Conservation (phyloP, 1,284 basidiomycete genomes). For the Malassezia caprae region DNA sequence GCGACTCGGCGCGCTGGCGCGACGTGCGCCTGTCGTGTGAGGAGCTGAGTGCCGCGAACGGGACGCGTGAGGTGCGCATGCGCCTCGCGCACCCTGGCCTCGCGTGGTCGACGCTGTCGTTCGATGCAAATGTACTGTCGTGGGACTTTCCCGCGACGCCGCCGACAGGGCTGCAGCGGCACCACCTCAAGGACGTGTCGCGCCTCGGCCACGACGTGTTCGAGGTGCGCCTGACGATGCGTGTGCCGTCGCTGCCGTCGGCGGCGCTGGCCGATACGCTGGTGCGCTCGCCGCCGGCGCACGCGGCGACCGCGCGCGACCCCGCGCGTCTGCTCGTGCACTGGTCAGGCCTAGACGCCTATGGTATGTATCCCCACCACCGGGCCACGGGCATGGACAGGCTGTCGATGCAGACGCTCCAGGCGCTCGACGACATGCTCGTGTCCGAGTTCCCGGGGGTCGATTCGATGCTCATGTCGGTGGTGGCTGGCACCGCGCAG, state of each 20-base stretch:
- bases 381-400: conserved; percentile 12
- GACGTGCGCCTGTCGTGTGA: conserved; percentile 11
- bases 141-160: conserved; percentile 60
- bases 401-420: conserved; percentile 26
- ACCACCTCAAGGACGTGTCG: conserved; percentile 82
- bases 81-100: conserved; percentile 69
- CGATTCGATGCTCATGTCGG: conserved; percentile 42
- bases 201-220: conserved; percentile 67
- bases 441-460: conserved; percentile 33
- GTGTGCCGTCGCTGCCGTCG: conserved; percentile 32
- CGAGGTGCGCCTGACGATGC: conserved; percentile 62
- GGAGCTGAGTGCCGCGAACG: conserved; percentile 59
- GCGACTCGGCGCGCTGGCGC: conserved; percentile 5
- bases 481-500: conserved; percentile 35
- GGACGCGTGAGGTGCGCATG: conserved; percentile 64
- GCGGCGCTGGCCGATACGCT: neutral
- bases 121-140: conserved; percentile 76
- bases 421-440: conserved; percentile 32
- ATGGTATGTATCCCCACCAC: conserved; percentile 41
- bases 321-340: conserved; percentile 30
- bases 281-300: conserved; percentile 8
- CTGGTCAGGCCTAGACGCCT: conserved; percentile 24
- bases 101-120: conserved; percentile 84
- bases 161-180: conserved; percentile 57
- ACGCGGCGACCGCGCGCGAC: conserved; percentile 14